These are phyloP conservation scores for Aspergillus bombycis DNA, from an alignment of 2,329 filamentous ascomycete species.

Conservation along the genomic window DNA sequence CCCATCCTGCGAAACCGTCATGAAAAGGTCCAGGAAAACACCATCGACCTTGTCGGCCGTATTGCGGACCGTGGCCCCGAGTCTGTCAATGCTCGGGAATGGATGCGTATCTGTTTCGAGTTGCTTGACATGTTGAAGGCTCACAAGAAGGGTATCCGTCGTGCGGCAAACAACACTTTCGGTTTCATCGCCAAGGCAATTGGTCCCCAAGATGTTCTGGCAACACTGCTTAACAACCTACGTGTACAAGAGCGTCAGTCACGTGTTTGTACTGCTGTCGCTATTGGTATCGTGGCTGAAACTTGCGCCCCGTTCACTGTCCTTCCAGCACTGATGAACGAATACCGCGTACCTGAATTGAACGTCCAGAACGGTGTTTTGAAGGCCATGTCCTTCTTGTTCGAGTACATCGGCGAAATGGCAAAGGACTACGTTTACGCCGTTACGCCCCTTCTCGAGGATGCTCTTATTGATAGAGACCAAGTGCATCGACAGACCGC, in stretches of 20 bases:
- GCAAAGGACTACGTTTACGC: slow-evolving; percentile 99
- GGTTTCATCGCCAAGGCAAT: slow-evolving; percentile 99
- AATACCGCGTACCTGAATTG: slow-evolving; percentile 96
- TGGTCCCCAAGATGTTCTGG: slow-evolving; percentile 93
- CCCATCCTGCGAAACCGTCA: slow-evolving; percentile 98
- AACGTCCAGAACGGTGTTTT: slow-evolving; percentile 99
- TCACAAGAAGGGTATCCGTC: slow-evolving; percentile 98
- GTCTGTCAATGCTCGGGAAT: slow-evolving; percentile 94
- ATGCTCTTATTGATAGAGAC: slow-evolving; percentile 95
- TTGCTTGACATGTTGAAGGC: slow-evolving; percentile 98
- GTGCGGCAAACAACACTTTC: slow-evolving; percentile 98
- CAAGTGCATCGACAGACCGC: slow-evolving; percentile 98
- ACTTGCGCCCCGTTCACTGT: slow-evolving; percentile 98
- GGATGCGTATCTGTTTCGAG: slow-evolving; percentile 99
- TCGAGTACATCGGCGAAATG: slow-evolving; percentile 99
- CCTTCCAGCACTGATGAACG: slow-evolving; percentile 98
- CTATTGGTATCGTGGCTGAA: slow-evolving; percentile 97
- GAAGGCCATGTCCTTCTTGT: slow-evolving; percentile 94
- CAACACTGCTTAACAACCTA: slow-evolving; percentile 93
- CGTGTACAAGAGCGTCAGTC: slow-evolving; percentile 97
- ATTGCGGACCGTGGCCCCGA: slow-evolving; percentile 97
- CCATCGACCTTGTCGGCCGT: slow-evolving; percentile 95
- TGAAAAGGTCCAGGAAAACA: slow-evolving; percentile 99
- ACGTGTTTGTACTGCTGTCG: slow-evolving; percentile 96
- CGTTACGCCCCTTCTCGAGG: slow-evolving; percentile 91